Base-by-base conservation (phyloP, 352 stramenopile species). In the Phytophthora multivora region DNA sequence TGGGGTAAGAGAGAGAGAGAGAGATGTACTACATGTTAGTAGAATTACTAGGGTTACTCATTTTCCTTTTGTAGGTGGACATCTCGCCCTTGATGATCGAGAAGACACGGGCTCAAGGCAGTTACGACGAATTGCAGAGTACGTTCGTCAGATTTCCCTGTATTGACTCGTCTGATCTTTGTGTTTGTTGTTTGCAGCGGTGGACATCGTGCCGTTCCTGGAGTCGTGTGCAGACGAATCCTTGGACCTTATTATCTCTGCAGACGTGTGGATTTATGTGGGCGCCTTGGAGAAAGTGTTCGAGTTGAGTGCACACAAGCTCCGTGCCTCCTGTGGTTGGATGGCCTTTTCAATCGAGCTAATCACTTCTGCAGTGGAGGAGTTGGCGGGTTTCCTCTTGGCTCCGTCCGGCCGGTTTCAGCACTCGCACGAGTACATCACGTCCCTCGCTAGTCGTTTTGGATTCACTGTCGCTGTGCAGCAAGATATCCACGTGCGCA, bases 191-290 rank as follows among this genome's bases (percentile, higher is more conserved):
- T 42, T 36, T 64, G n/a, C 33, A 91, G 80, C 66, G 41, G 67
- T 61, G 7, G 77, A 88, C 41, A 89, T 90, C 42, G 67, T 77
- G 41, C 75, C 79, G 16, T 89, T 80, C 58, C 57, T 93, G 8
- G 31, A 63, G 8, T 62, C 68, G 15, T 75, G 84, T 31, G 31
- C 43, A 1, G 66, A 88, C 39, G 58, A 28, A 21, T 77, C 70
- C 11, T 56, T 92, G 25, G 70, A 92, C 40, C 67, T 94, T 9
- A 66, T 94, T 25, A 79, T 94, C 39, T 87, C 85, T 0, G 85
- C 83, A 15, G 85, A 94, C 50, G 85, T 94, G n/a, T 94, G 85
- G 85, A 94, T 94, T 59, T 94, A 94, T 45, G 83, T 94, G n/a
- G 85, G 85, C 9, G 79, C 68, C 5, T 62, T 94, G 16, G 81